Conservation (phyloP, 495 filamentous ascomycete genomes). For the Barbatosphaeria neglecta region DNA sequence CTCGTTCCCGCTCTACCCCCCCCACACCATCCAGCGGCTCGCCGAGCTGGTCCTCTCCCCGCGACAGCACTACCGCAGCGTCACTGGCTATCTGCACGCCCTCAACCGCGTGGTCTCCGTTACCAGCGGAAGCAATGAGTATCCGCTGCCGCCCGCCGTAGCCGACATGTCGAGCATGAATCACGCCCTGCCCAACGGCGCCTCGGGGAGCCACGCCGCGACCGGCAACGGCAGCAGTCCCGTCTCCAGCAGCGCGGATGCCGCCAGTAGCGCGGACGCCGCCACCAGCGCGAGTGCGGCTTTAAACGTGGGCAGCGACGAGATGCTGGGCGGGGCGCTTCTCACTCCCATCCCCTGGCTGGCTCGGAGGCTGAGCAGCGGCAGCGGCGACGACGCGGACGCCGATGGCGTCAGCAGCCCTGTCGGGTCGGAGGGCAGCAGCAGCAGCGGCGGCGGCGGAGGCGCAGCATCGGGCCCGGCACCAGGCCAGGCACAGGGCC, state of each 20-base stretch:
- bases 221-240: conserved; percentile 4
- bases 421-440: conserved; percentile 9
- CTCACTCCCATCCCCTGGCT: conserved; percentile 94
- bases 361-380: conserved; percentile 5
- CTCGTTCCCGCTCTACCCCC: conserved; percentile 63
- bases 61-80: conserved; percentile 62
- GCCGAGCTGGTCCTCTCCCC: conserved; percentile 80
- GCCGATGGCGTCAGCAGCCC: conserved; percentile 12
- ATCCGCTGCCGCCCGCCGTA: conserved; percentile 61
- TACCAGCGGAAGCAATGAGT: conserved; percentile 66
- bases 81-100: conserved; percentile 78
- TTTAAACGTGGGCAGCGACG: conserved; percentile 58
- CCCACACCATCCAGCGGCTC: conserved; percentile 86
- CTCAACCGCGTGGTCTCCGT: conserved; percentile 87
- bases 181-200: conserved; percentile 45
- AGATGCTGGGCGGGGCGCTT: conserved; percentile 80
- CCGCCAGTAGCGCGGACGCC: conserved; percentile 16
- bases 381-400: conserved; percentile 11
- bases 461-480: not conserved
- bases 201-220: conserved; percentile 5
- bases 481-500: no score
- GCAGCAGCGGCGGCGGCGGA: conserved; percentile 9
- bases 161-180: conserved; percentile 32
- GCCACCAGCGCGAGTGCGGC: conserved; percentile 18
- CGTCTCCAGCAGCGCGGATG: conserved; percentile 53